Base-by-base conservation (phyloP, 2,329 filamentous ascomycete genomes). In the Aspergillus floridensis region DNA sequence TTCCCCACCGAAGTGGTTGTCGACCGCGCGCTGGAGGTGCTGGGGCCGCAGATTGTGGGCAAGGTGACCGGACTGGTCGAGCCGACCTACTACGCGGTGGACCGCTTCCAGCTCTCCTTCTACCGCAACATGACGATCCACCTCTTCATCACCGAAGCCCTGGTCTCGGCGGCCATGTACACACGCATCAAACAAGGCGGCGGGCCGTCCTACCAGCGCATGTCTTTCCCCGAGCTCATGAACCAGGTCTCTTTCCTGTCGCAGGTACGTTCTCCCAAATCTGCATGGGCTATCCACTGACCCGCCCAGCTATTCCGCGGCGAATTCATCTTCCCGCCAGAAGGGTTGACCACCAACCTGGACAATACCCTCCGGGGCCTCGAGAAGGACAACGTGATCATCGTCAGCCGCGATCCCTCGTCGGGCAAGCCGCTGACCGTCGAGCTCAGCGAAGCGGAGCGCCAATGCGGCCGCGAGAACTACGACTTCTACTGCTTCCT, bases 121-220 rank as follows among this genome's bases (percentile, higher is more conserved):
- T 99, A 99, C 77, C 88, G 95, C 55, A 99, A 99, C 76, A 98
- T 98, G 95, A 97, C 93, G 0, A 99, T 99, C 62, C 95, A 99
- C 72, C 84, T 99, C 5, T 99, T 99, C 75, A 95, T 99, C 59
- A 89, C 92, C 2, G 93, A 98, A 73, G 90, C 93, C 0, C 81
- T 99, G 4, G 91, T 98, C 22, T 95, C 91, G 62, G 91, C 88
- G 4, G 90, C 90, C 29, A 88, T 99, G 82, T 99, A 99, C 74
- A 95, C 88, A 0, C 86, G 86, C 49, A 90, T 98, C 57, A 99
- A 99, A 76, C 87, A 87, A 63, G 95, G 95, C 16, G 93, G 93
- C n/a, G 91, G 90, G 0, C 89, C 91, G 0, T 82, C 87, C 4
- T 86, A 89, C 65, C 92, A 98, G 72, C 86, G 89, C 50, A 93